Percentiles rank a stretch among this genome's conserved stretches.
Evolutionary conservation across 805 yeast species (phyloP).

Genomic region (Candida coleopterorum): DNA sequence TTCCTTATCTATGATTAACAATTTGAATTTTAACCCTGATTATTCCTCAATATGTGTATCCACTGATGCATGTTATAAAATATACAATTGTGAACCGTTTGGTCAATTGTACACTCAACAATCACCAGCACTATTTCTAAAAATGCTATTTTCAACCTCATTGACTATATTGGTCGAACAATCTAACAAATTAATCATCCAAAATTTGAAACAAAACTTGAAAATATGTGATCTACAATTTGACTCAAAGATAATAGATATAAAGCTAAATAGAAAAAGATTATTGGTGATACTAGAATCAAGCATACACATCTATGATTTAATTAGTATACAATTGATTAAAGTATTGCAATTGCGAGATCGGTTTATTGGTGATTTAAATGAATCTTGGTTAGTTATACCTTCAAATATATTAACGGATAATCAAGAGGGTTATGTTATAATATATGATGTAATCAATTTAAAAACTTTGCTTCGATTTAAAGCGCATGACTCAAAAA

Average conservation of each 20-base stretch:
- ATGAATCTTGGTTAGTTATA: slow-evolving; percentile 28
- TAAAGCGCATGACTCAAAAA: slow-evolving; percentile 36
- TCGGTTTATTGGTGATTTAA: slow-evolving; percentile 29
- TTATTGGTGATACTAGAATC: slow-evolving; percentile 66
- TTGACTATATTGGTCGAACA: slow-evolving; percentile 33
- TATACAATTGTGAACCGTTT: slow-evolving; percentile 43
- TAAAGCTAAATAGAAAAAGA: slow-evolving; percentile 77
- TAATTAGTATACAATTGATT: slow-evolving; percentile 79
- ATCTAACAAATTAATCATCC: slow-evolving; percentile 25
- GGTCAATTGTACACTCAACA: slow-evolving; percentile 36
- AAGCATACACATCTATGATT: slow-evolving; percentile 84
- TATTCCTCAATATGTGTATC: slow-evolving; percentile 35
- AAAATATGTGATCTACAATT: slow-evolving; percentile 84
- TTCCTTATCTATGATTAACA: slow-evolving; percentile 25
- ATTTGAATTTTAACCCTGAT: slow-evolving; percentile 40
- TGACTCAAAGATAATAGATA: slow-evolving; percentile 67
- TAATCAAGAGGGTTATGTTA: slow-evolving; percentile 30
- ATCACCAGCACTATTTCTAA: slow-evolving; percentile 23
- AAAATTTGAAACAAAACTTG: slow-evolving; percentile 36
- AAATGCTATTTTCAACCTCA: slow-evolving; percentile 39
- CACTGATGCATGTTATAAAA: slow-evolving; percentile 27
- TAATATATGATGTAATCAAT: slow-evolving; percentile 36
- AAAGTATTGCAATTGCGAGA: slow-evolving; percentile 30
- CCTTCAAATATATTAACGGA: slow-evolving; percentile 29
- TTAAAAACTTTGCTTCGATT: slow-evolving; percentile 28